A percentile compares a stretch with the other conserved stretches of the same genome.
These are phyloP conservation scores for Gentiana straminea DNA, from an alignment of 257 asterid genomes.

Conservation along the genomic window DNA sequence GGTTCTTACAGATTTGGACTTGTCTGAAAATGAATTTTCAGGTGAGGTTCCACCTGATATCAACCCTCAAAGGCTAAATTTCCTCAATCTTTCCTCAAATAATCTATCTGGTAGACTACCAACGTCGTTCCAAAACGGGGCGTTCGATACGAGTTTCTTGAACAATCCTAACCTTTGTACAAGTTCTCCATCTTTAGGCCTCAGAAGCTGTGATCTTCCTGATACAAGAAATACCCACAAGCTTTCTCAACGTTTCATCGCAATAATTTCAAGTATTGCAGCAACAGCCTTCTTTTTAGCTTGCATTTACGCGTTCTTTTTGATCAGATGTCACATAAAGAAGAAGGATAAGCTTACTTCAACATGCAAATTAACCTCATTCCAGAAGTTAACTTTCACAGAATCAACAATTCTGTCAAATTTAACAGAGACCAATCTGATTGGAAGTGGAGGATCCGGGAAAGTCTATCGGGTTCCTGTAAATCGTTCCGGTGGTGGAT, in stretches of 20 bases:
- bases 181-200: constrained; percentile 28
- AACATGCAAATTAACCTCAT: constrained; percentile 67
- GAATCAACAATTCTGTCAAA: constrained; percentile 43
- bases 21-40: constrained; percentile 55
- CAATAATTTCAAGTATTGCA: constrained; percentile 49
- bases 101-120: constrained; percentile 61
- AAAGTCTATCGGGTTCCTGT: constrained; percentile 59
- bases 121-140: constrained; percentile 35
- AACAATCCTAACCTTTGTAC: constrained; percentile 61
- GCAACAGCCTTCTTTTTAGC: constrained; percentile 32
- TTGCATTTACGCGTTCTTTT: constrained; percentile 28
- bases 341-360: constrained; percentile 21
- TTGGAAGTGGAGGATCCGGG: constrained; percentile 91
- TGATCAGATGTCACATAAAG: constrained; percentile 33
- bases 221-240: constrained; percentile 16
- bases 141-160: constrained; percentile 44
- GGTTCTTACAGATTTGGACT: constrained; percentile 40
- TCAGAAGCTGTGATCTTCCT: constrained; percentile 24
- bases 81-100: constrained; percentile 65
- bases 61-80: constrained; percentile 19
- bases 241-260: constrained; percentile 34
- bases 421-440: constrained; percentile 38
- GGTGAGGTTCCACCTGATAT: constrained; percentile 59
- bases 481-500: constrained; percentile 23
- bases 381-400: constrained; percentile 62